Base-by-base conservation (phyloP, 73 alveolate species). In the Paramecium sexaurelia region DNA sequence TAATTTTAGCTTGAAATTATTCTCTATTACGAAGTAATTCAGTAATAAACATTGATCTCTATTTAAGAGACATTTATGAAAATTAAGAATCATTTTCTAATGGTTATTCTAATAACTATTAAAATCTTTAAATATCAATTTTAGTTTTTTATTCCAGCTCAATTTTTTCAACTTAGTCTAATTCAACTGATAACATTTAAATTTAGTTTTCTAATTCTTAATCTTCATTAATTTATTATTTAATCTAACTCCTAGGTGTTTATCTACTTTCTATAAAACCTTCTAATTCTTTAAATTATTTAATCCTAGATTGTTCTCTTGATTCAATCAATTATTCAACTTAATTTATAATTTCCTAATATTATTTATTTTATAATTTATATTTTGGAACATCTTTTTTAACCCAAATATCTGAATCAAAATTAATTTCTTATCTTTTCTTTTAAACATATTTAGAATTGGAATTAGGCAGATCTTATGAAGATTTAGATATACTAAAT, bases 21-120 rank as follows among this genome's bases (percentile, higher is more conserved):
- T 73, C 55, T 33, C 87, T 27, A 33, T 73, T 27, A n/a, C 56
- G 22, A 5, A 73, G 37, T 73, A 73, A 36, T n/a, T 73, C 87
- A 15, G 87, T 73, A 13, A 73, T 27, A 36, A 73, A 73, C 87
- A 73, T 73, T 4, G 87, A 73, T 73, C 87, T 73, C 19, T 73
- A 7, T 39, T 73, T 73, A 19, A 73, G 66, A 11, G 87, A 73
- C 26, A 73, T 11, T 73, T 73, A 73, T n/a, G 83, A 61, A 11
- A 61, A 29, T 13, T 61, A 29, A 6, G 87, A 73, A 73, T 73
- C 87, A 73, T 73, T 73, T 4, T 73, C 87, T 27, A 73, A 22
- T 13, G 87, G 56, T 33, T 27, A 15, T 13, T 73, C 87, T 19
- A 73, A 9, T 27, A 73, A 11, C 17, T 73, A 9, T 73, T 73